Evolutionary conservation across 257 asterid genomes (phyloP), one percentile per base, ranked within the genome.

Genomic region (Solanum chmielewskii): DNA sequence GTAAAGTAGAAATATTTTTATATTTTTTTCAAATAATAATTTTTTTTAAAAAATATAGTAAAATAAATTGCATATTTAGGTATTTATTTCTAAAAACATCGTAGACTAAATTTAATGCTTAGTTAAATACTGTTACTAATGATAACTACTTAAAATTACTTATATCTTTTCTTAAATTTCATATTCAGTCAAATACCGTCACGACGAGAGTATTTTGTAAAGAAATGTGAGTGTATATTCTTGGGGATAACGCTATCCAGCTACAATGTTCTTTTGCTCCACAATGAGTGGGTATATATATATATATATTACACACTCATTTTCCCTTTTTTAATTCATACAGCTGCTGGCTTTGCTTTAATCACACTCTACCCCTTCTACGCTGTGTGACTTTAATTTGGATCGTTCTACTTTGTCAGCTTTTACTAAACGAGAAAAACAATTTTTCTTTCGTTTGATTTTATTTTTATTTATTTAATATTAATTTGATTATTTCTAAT

Each of bases 261-360:
- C 83, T 77, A 42, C 39, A 77, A 77, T 77, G n/a, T 42, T 77
- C 59, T 41, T 75, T 76, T 42, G 9, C 62, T 75, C 83, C 35
- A 42, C 23, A 73, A 73, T 73, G 27, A 73, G 45, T 73, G 80
- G 80, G 80, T 77, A 25, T 35, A 35, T 35, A 35, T 35, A 35
- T 35, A 35, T 64, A 35, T 35, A 35, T 44, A 77, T 66, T n/a
- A 66, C 37, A 25, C 83, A 27, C 16, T 45, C 16, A 45, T 47
- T 80, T 15, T 21, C 0, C 10, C 11, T 14, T 77, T 78, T 15
- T 80, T 73, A 20, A 80, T 80, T 80, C 66, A 16, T 80, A 31
- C 33, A 31, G 83, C 35, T 23, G 9, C 42, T 47, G 41, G 27
- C 66, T 27, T 80, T 80, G 84, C 84, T 47, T 80, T 45, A 25